A percentile compares a stretch with the other conserved stretches of the same genome.
These are phyloP conservation scores for Drechmeria coniospora DNA, from an alignment of 2,329 filamentous ascomycete species.

Conservation along the genomic window DNA sequence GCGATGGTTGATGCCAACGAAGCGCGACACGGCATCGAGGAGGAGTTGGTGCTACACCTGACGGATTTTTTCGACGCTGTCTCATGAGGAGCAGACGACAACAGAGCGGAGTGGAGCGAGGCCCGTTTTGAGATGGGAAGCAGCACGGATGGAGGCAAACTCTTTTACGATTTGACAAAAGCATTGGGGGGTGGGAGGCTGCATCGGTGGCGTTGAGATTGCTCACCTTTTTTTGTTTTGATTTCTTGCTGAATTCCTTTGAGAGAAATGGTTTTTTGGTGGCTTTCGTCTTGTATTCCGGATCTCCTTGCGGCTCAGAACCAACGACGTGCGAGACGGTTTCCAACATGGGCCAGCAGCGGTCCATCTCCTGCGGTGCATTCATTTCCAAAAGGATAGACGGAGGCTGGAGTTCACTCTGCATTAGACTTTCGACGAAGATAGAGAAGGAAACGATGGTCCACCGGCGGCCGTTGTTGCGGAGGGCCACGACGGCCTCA, in stretches of 20 bases:
- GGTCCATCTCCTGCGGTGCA: conserved; percentile 17
- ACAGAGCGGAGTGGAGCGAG: conserved; percentile 18
- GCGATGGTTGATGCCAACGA: conserved; percentile 55
- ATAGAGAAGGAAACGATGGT: conserved; percentile 23
- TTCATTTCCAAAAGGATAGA: conserved; percentile 22
- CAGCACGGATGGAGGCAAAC: conserved; percentile 11
- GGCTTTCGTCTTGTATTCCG: conserved; percentile 4
- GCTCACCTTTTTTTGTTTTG: conserved; percentile 9
- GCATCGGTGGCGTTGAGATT: conserved; percentile 23
- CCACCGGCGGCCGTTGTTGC: conserved; percentile 12
- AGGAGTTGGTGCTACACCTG: conserved; percentile 55
- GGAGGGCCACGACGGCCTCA: conserved; percentile 17
- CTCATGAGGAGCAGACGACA: conserved; percentile 1
- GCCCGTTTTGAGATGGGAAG: conserved; percentile 26
- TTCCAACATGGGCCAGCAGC: conserved; percentile 2
- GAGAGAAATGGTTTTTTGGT: conserved; percentile 13
- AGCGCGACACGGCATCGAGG: no score
- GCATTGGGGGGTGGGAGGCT: conserved; percentile 15
- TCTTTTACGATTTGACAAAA: conserved; percentile 18
- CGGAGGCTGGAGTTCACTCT: conserved; percentile 19
- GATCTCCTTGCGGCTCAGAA: conserved; percentile 1
- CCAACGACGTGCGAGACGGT: neutral
- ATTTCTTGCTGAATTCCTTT: no score
- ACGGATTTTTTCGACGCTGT: conserved; percentile 30
- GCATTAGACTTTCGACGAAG: conserved; percentile 24